Percentiles rank a stretch among this genome's conserved stretches.
These are phyloP conservation scores for Alternaria sp. DNA, from an alignment of 2,329 filamentous ascomycete species.

Conservation along the genomic window DNA sequence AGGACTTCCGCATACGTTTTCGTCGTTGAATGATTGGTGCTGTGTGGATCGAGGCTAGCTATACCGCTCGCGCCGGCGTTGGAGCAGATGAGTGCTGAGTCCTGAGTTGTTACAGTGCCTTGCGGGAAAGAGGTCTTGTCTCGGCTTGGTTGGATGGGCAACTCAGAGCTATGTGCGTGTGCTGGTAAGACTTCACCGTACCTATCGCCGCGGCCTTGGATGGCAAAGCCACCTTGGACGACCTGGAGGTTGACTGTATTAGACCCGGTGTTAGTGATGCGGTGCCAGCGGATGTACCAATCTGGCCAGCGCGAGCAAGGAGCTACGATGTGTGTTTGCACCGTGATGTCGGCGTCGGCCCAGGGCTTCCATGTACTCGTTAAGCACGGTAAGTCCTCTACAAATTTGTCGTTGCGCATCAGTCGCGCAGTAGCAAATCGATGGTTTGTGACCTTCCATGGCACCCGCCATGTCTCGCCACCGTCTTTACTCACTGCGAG, in stretches of 20 bases:
- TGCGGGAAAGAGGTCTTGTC: slow-evolving; percentile 13
- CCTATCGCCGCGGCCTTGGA: slow-evolving; percentile 31
- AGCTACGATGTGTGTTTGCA: slow-evolving; percentile 30
- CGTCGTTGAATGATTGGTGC: not conserved
- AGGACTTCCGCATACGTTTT: slow-evolving; percentile 16
- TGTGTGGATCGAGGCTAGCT: not conserved
- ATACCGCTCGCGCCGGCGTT: slow-evolving; percentile 39
- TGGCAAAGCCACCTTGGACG: slow-evolving; percentile 39
- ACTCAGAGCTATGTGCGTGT: not conserved
- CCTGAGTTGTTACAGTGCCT: slow-evolving; percentile 18
- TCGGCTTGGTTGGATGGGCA: not conserved
- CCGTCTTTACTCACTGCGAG: slow-evolving; percentile 48
- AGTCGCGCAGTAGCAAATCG: slow-evolving; percentile 11
- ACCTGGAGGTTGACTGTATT: slow-evolving; percentile 3
- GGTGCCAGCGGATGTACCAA: slow-evolving; percentile 37
- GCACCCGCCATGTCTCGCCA: slow-evolving; percentile 49
- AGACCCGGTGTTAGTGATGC: slow-evolving; percentile 14
- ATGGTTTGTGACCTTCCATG: slow-evolving; percentile 37
- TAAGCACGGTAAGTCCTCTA: slow-evolving; percentile 19
- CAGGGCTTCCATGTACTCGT: slow-evolving; percentile 38
- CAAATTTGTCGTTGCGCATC: not conserved
- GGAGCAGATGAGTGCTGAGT: slow-evolving; percentile 30
- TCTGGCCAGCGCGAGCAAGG: slow-evolving; percentile 36
- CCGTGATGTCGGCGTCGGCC: slow-evolving; percentile 33
- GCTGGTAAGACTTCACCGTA: slow-evolving; percentile 27